Conservation (phyloP, 192 early-diverging fungal genomes). For the Backusella tarrabulga region DNA sequence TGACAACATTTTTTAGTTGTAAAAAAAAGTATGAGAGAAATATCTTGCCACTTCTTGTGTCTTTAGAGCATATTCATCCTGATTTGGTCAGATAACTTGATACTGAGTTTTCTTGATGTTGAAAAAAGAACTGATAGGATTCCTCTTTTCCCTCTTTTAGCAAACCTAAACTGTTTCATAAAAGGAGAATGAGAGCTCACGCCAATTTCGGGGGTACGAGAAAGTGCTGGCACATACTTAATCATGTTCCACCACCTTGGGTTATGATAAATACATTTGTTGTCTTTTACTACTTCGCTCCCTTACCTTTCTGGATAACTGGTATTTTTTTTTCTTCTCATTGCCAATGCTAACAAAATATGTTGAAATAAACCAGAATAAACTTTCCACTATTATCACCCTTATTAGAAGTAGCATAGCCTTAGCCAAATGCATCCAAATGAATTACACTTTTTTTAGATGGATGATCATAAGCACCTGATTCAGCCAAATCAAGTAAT, state of each 20-base stretch:
- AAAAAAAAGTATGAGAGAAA: background rate
- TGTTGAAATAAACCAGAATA: background rate
- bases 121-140: slow-evolving; percentile 17
- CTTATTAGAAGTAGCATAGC: background rate
- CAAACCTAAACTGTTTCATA: slow-evolving; percentile 16
- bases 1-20: background rate
- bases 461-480: slow-evolving; percentile 1
- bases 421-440: background rate
- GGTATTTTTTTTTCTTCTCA: background rate
- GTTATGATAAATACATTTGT: slow-evolving; percentile 3
- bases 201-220: background rate
- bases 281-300: background rate
- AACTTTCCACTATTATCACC: background rate
- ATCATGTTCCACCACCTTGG: background rate
- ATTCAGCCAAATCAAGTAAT: background rate
- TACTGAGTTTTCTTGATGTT: slow-evolving; percentile 7
- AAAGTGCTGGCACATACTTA: background rate
- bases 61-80: slow-evolving; percentile 7
- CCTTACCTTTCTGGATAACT: background rate
- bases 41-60: background rate
- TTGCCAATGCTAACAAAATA: background rate
- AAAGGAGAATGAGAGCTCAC: slow-evolving; percentile 8
- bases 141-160: slow-evolving; percentile 17
- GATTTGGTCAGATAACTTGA: slow-evolving; percentile 17
- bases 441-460: slow-evolving; percentile 5